phyloP scores from a whole-genome alignment of 2,329 filamentous ascomycete species.

The Fusarium phyllophilum region DNA sequence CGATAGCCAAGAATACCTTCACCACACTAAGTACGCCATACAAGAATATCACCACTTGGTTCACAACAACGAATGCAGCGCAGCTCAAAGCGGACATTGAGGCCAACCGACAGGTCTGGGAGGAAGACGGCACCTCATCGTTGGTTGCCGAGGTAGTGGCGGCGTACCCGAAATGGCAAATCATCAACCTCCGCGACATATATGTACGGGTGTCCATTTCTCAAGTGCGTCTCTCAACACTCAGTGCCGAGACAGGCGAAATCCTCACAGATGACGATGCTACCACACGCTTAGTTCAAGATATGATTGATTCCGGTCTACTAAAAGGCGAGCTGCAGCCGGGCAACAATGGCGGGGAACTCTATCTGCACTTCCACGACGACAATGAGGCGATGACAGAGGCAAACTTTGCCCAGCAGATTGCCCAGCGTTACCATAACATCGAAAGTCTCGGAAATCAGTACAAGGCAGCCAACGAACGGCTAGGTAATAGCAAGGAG shows the following conservation, averaged over 20 bases:
- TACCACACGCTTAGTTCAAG: slow-evolving; percentile 58
- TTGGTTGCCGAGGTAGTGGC: slow-evolving; percentile 76
- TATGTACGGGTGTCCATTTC: slow-evolving; percentile 71
- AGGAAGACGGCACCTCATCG: slow-evolving; percentile 76
- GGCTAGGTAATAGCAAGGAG: slow-evolving; percentile 65
- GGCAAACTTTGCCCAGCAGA: slow-evolving; percentile 58
- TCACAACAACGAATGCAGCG: slow-evolving; percentile 64
- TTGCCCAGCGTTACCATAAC: slow-evolving; percentile 54
- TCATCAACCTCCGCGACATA: slow-evolving; percentile 76
- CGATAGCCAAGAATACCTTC: slow-evolving; percentile 65
- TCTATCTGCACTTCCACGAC: slow-evolving; percentile 63
- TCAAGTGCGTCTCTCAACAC: slow-evolving; percentile 62
- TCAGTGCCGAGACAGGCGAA: slow-evolving; percentile 63
- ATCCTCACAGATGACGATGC: slow-evolving; percentile 55
- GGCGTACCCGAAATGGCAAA: slow-evolving; percentile 79
- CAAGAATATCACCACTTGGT: slow-evolving; percentile 73
- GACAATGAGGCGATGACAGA: slow-evolving; percentile 59
- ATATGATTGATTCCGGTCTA: slow-evolving; percentile 66
- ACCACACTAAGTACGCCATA: slow-evolving; percentile 74
- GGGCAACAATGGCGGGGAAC: slow-evolving; percentile 53
- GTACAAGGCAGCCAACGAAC: slow-evolving; percentile 63
- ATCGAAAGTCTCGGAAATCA: slow-evolving; percentile 59
- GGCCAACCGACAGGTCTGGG: slow-evolving; percentile 67
- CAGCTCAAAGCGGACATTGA: slow-evolving; percentile 73
- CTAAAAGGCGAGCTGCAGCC: slow-evolving; percentile 63